phyloP scores from a whole-genome alignment of 2,329 filamentous ascomycete species.

The Bipolaris oryzae region DNA sequence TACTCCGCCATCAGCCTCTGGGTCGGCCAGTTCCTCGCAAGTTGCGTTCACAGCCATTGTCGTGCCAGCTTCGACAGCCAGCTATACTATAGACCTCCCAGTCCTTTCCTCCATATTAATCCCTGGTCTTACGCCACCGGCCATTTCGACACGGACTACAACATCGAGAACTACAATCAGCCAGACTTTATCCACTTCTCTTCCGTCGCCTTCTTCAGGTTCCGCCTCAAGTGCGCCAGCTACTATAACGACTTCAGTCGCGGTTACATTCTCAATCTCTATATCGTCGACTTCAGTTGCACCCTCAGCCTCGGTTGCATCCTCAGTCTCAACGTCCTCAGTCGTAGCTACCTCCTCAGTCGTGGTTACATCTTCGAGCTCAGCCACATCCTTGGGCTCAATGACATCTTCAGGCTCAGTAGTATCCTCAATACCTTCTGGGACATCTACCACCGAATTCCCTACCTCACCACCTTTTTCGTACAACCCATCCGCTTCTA shows the following conservation, averaged over 20 bases:
- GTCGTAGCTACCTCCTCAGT: too few species aligned
- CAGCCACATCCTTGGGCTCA: background rate
- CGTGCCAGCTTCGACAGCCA: background rate
- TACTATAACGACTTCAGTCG: constrained; percentile 1
- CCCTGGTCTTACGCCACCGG: background rate
- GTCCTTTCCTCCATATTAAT: constrained; percentile 12
- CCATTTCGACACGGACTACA: background rate
- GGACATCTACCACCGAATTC: background rate
- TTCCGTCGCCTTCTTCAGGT: background rate
- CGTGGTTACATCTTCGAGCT: background rate
- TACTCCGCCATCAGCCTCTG: background rate
- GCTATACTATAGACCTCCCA: constrained; percentile 5
- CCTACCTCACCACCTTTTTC: constrained; percentile 10
- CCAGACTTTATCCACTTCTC: background rate
- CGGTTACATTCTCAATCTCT: background rate
- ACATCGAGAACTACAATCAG: background rate
- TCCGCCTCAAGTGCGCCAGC: background rate
- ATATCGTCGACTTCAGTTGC: constrained; percentile 1
- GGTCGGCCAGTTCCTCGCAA: background rate
- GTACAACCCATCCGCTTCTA: constrained; percentile 12
- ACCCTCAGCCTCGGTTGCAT: background rate
- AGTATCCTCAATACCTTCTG: background rate
- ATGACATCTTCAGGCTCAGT: background rate
- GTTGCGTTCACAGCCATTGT: background rate
- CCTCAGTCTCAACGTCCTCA: background rate